Percentiles rank a stretch among this genome's conserved stretches.
phyloP scores from a whole-genome alignment of 805 yeast genomes.

The Candida ficus region DNA sequence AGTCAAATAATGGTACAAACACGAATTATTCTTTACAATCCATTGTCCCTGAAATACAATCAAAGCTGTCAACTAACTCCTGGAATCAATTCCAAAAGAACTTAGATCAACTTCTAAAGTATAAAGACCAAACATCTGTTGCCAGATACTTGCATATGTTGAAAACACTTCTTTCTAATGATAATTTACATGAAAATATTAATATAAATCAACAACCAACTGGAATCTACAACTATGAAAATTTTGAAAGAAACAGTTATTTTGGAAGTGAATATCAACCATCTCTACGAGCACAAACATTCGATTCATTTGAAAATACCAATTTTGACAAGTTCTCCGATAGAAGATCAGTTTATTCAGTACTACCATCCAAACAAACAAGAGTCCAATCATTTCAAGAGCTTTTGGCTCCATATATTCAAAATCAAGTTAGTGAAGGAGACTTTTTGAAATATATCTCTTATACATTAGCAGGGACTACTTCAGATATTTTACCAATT shows the following conservation, averaged over 20 bases:
- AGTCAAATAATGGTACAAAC: constrained; percentile 3
- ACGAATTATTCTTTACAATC: constrained; percentile 1
- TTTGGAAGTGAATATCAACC: constrained; percentile 10
- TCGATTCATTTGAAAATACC: constrained; percentile 34
- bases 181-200: not conserved
- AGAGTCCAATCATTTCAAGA: constrained; percentile 25
- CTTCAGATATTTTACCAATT: constrained; percentile 51
- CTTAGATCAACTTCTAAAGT: constrained; percentile 27
- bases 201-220: constrained; percentile 1
- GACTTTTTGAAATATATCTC: constrained; percentile 43
- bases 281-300: too few species aligned
- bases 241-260: constrained; percentile 1
- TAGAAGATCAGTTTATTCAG: constrained; percentile 30
- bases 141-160: constrained; percentile 33
- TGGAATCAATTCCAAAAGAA: constrained; percentile 33
- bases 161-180: constrained; percentile 8
- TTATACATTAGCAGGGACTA: constrained; percentile 56
- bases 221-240: not conserved
- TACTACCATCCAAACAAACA: constrained; percentile 6
- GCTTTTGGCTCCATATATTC: constrained; percentile 30
- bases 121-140: constrained; percentile 29
- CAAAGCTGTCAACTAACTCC: constrained; percentile 1
- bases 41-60: constrained; percentile 2
- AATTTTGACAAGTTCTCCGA: constrained; percentile 32
- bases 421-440: constrained; percentile 31